Evolutionary conservation across 768 basidiomycete species (phyloP), one percentile per base, ranked within the genome.

Genomic region (Gloeophyllum trabeum): DNA sequence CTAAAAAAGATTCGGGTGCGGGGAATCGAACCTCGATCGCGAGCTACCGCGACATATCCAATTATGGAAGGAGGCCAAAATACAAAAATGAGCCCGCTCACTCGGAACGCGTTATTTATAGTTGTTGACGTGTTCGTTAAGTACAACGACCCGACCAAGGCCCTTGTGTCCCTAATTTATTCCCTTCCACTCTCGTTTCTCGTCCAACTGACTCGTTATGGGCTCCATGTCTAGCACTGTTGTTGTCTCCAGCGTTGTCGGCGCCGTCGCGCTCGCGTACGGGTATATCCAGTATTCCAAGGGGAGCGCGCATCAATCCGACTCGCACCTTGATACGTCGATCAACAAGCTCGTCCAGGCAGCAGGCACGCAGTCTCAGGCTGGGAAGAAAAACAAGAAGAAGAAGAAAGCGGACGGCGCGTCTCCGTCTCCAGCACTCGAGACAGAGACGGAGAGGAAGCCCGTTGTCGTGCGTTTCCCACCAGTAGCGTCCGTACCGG

Each of bases 221-320:
- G 72, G 73, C 35, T 62, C 67, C 18, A 50, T 67, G 41, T 65
- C 69, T 44, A 75, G 73, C 46, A 55, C 59, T 28, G 40, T 73
- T 10, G 55, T 57, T 32, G 56, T 62, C 22, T 22, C 68, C 34
- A 61, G 68, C 12, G 54, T 57, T 21, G 55, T 59, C 23, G 59
- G 67, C 35, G 56, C 71, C 32, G 61, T 61, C 35, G 65, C 66
- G 40, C 63, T 65, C 14, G 54, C 70, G 35, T 66, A 62, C 3
- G 49, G 66, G 18, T 69, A 70, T 48, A 28, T 50, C 35, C 48
- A 48, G 12, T 49, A 54, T 40, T n/a, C 43, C 36, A 39, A 35
- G 18, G 10, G 39, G 3, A 26, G 35, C 20, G 26, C 25, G n/a
- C 36, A 39, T 24, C 51, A 50, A 39, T 59, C 59, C 39, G 46